These are phyloP conservation scores for Tolypocladium amazonense DNA, from an alignment of 2,329 filamentous ascomycete genomes.

Conservation along the genomic window DNA sequence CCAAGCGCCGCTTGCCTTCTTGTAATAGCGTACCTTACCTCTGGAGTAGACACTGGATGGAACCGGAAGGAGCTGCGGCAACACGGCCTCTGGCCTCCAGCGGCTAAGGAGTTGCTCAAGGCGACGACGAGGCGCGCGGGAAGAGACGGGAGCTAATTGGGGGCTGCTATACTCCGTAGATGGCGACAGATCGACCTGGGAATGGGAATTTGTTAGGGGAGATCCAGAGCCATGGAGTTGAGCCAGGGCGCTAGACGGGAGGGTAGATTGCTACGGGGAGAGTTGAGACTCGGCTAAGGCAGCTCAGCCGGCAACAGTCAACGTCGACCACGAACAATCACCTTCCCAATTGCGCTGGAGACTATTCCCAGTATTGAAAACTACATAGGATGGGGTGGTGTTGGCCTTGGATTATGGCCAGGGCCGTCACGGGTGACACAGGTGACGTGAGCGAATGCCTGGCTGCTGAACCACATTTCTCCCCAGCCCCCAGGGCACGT, in stretches of 20 bases:
- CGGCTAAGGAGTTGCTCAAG: background rate
- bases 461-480: background rate
- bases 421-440: background rate
- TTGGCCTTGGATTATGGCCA: background rate
- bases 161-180: background rate
- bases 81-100: background rate
- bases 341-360: background rate
- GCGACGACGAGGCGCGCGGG: background rate
- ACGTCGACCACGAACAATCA: background rate
- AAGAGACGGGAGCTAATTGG: slow-evolving; percentile 1
- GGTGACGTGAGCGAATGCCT: background rate
- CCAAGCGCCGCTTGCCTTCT: background rate
- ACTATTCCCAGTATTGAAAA: background rate
- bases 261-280: background rate
- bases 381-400: background rate
- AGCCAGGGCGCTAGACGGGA: background rate
- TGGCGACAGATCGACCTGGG: background rate
- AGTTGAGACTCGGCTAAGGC: background rate
- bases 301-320: background rate
- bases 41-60: background rate
- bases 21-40: background rate
- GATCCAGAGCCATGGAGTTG: background rate
- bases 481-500: background rate
- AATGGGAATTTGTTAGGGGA: background rate
- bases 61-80: background rate